Evolutionary conservation across 306 rosid genomes (phyloP), one percentile per base, ranked within the genome.

Genomic region (Lagenaria siceraria): DNA sequence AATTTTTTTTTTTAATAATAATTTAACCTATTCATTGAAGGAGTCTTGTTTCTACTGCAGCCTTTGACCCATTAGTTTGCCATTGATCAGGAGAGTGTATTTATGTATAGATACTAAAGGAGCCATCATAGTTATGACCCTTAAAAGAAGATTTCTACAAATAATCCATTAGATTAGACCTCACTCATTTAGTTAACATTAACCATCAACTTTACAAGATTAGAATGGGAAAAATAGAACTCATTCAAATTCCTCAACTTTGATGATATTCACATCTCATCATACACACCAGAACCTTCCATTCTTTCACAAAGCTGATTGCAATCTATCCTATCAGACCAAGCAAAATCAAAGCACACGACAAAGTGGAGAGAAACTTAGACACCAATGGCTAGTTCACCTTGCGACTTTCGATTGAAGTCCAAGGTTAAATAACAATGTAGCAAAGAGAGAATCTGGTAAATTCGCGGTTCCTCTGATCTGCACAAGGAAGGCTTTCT

Each of bases 211-310:
- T 70, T 49, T 18, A 73, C 61, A 73, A 49, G 62, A 73, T 51
- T 19, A 49, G 24, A 51, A 51, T 51, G 38, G 38, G 22, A 27
- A 49, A 43, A 73, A 27, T 29, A 18, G 12, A 69, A 31, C 22
- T 51, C 43, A 51, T 17, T 73, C 60, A 10, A 73, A 51, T 19
- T 51, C 61, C 77, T 51, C 61, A 49, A 48, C 42, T 71, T 14
- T 9, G 58, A 24, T 43, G 76, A 70, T 70, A 68, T 68, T 21
- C 74, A 40, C 76, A 69, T 21, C 75, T 48, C 59, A 72, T 69
- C 22, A 49, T 35, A 63, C 25, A 51, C 59, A 31, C 77, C 61
- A 29, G 6, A 18, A 29, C 77, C 61, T 49, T 10, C 40, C 58
- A 3, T 48, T 24, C 75, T 25, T 51, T 4, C 40, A 8, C 56